phyloP scores from a whole-genome alignment of 306 rosid genomes.

The Senna tora region DNA sequence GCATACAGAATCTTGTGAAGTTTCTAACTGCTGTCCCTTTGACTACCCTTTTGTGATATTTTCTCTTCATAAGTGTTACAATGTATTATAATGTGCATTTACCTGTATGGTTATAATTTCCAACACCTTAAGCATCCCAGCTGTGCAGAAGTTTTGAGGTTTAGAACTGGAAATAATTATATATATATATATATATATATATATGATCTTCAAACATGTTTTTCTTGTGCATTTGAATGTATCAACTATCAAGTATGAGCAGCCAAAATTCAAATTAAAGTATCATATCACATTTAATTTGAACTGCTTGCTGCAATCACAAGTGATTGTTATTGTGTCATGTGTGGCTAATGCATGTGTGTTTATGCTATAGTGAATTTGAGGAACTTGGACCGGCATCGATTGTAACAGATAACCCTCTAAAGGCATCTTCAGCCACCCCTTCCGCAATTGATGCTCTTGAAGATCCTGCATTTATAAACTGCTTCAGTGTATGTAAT shows the following conservation, averaged over 20 bases:
- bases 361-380: conserved; percentile 58
- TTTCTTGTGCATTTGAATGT: conserved; percentile 3
- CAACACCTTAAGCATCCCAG: conserved; percentile 9
- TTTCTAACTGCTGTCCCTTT: conserved; percentile 4
- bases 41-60: conserved; percentile 8
- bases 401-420: conserved; percentile 58
- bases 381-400: conserved; percentile 79
- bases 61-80: conserved; percentile 6
- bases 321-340: conserved; percentile 5
- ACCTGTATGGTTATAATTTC: conserved; percentile 16
- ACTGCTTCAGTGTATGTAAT: conserved; percentile 59
- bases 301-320: conserved; percentile 16
- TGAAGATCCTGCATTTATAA: conserved; percentile 66
- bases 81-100: conserved; percentile 4
- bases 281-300: conserved; percentile 7
- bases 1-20: conserved; percentile 23
- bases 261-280: conserved; percentile 21
- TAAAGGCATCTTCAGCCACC: conserved; percentile 64
- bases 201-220: neutral
- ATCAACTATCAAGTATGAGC: neutral
- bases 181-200: no score
- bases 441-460: conserved; percentile 50
- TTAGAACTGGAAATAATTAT: conserved; percentile 11
- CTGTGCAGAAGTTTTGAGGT: conserved; percentile 22
- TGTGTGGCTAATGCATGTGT: conserved; percentile 31